phyloP scores from a whole-genome alignment of 176 grass and related monocot species.

The Tillandsia fasciculata region DNA sequence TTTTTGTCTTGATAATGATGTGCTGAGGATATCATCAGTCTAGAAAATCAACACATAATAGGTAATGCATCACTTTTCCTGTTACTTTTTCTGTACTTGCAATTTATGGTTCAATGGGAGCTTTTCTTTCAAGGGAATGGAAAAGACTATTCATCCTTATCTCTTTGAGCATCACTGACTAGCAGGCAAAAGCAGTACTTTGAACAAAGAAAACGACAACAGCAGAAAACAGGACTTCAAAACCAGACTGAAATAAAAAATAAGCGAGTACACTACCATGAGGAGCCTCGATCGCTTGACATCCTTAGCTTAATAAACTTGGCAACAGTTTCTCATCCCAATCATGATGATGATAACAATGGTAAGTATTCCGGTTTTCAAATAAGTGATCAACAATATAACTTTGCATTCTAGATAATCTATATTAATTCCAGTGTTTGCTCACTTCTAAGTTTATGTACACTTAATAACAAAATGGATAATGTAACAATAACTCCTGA shows the following conservation, averaged over 20 bases:
- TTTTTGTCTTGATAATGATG: slow-evolving; percentile 17
- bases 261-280: slow-evolving; percentile 21
- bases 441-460: no score
- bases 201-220: slow-evolving; percentile 74
- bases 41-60: slow-evolving; percentile 71
- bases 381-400: no score
- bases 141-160: background rate
- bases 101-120: background rate
- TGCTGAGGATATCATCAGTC: slow-evolving; percentile 42
- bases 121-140: background rate
- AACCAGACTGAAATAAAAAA: slow-evolving; percentile 26
- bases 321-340: slow-evolving; percentile 30
- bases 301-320: slow-evolving; percentile 64
- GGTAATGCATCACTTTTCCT: slow-evolving; percentile 23
- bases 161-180: slow-evolving; percentile 8
- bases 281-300: slow-evolving; percentile 62
- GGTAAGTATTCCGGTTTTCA: slow-evolving; percentile 32
- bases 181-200: slow-evolving; percentile 93
- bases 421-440: no score
- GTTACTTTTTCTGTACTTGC: background rate
- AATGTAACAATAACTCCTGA: no score
- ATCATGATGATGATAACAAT: slow-evolving; percentile 15
- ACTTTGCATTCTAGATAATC: no score
- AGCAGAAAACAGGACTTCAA: slow-evolving; percentile 30
- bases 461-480: no score